Evolutionary conservation across 2,329 filamentous ascomycete genomes (phyloP).

Genomic region (Pseudonectria foliicola): DNA sequence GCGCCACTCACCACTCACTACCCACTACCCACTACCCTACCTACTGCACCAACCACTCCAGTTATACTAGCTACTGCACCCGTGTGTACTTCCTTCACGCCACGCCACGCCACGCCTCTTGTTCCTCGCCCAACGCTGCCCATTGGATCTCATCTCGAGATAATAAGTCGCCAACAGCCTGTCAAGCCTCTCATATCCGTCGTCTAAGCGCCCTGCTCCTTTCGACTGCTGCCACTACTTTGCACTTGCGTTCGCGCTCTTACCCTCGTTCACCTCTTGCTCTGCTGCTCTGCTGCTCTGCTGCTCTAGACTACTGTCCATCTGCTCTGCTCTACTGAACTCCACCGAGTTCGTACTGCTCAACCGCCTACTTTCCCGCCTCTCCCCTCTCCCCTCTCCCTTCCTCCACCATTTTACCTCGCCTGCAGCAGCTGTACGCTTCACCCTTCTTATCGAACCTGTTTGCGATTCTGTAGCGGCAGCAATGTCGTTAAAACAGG

Average conservation of each 20-base stretch:
- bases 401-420: background rate
- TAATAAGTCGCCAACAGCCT: conserved; percentile 22
- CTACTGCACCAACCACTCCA: no score
- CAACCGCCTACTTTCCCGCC: conserved; percentile 4
- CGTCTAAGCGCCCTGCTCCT: conserved; percentile 16
- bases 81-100: no score
- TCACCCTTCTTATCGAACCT: conserved; percentile 1
- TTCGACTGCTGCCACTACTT: conserved; percentile 3
- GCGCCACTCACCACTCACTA: no score
- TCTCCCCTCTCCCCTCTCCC: conserved; percentile 13
- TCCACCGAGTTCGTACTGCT: conserved; percentile 15
- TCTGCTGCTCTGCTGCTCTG: no score
- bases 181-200: conserved; percentile 12
- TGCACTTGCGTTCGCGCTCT: conserved; percentile 1
- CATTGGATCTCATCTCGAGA: conserved; percentile 15
- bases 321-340: no score
- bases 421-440: conserved; percentile 3
- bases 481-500: conserved; percentile 56
- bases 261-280: background rate
- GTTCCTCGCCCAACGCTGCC: conserved; percentile 10
- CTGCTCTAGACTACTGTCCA: no score
- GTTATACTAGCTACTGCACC: no score
- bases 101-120: conserved; percentile 9
- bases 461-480: conserved; percentile 17
- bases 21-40: no score